Evolutionary conservation across 352 stramenopile species (phyloP).

Genomic region (Albugo laibachii): DNA sequence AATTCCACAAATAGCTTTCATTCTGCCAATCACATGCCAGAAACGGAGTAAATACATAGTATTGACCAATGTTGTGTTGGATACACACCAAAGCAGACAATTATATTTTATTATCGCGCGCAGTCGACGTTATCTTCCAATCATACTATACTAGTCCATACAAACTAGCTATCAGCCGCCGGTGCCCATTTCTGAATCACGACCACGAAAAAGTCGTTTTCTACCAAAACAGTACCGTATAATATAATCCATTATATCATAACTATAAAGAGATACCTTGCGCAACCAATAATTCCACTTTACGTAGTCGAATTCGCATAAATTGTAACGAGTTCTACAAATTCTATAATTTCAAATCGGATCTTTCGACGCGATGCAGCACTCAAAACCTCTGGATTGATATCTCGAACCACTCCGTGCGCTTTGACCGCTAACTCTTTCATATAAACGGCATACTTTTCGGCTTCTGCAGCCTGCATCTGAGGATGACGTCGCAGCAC

Average conservation of each 20-base stretch:
- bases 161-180: background rate
- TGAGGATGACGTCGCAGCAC: conserved; percentile 78
- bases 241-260: background rate
- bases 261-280: conserved; percentile 30
- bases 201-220: conserved; percentile 86
- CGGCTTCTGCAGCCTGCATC: conserved; percentile 80
- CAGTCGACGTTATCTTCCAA: too few relatives aligned
- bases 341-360: background rate
- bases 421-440: conserved; percentile 81
- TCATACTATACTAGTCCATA: too few relatives aligned
- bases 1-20: too few relatives aligned
- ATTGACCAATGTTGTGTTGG: too few relatives aligned
- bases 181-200: conserved; percentile 87
- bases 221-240: conserved; percentile 13
- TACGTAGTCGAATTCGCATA: conserved; percentile 84
- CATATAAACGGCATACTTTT: conserved; percentile 85
- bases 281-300: conserved; percentile 84
- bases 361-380: background rate
- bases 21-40: too few relatives aligned
- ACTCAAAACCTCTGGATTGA: conserved; percentile 73
- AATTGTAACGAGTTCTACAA: conserved; percentile 81
- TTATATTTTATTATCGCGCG: too few relatives aligned
- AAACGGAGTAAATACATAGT: too few relatives aligned
- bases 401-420: conserved; percentile 81
- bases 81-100: too few relatives aligned